These are phyloP conservation scores for Kodamaea sagamina DNA, from an alignment of 805 yeast species.

Conservation along the genomic window DNA sequence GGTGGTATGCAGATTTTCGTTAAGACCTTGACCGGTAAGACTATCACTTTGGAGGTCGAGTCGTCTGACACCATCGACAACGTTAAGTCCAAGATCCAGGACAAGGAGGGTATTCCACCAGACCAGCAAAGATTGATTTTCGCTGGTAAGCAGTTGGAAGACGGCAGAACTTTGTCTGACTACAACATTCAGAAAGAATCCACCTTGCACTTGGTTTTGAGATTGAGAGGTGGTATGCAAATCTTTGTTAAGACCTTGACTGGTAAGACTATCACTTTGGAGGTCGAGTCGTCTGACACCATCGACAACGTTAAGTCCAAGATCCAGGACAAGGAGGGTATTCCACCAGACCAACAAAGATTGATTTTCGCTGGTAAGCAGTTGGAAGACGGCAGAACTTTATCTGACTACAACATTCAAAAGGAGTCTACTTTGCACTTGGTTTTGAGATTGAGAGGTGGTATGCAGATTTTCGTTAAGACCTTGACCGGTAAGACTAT, in stretches of 20 bases:
- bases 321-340: conserved; percentile 47
- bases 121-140: conserved; percentile 99
- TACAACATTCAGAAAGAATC: conserved; percentile 99
- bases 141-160: conserved; percentile 99
- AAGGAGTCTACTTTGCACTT: conserved; percentile 44
- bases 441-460: conserved; percentile 43
- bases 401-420: conserved; percentile 45
- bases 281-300: conserved; percentile 97
- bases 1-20: conserved; percentile 98
- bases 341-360: conserved; percentile 49
- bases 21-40: conserved; percentile 99
- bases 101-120: conserved; percentile 99
- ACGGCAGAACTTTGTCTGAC: conserved; percentile 97
- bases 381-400: conserved; percentile 42
- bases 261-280: conserved; percentile 77
- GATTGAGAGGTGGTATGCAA: conserved; percentile 84
- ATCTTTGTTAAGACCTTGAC: conserved; percentile 52
- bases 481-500: conserved; percentile 64
- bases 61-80: conserved; percentile 98
- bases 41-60: conserved; percentile 98
- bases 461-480: conserved; percentile 47
- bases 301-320: conserved; percentile 79
- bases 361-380: conserved; percentile 51
- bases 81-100: conserved; percentile 97
- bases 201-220: conserved; percentile 91